phyloP scores from a whole-genome alignment of 306 rosid species.

The Dalbergia oliveri region DNA sequence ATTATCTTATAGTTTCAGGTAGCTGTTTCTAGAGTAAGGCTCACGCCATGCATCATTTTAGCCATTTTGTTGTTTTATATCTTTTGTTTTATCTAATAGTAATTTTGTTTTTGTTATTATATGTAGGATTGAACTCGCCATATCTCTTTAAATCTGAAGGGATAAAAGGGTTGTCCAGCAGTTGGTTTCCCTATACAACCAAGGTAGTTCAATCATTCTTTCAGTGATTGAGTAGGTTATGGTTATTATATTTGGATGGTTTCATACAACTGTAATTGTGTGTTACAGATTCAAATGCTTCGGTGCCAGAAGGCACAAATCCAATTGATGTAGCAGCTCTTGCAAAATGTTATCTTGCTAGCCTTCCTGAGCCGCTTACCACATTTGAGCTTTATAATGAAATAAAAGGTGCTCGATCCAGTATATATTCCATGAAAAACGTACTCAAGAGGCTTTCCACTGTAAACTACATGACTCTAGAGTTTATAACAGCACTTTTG shows the following conservation, averaged over 20 bases:
- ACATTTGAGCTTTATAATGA: constrained; percentile 82
- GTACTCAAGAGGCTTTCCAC: constrained; percentile 81
- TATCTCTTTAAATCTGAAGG: constrained; percentile 81
- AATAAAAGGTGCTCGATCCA: constrained; percentile 80
- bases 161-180: constrained; percentile 83
- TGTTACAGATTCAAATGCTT: constrained; percentile 72
- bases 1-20: constrained; percentile 93
- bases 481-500: constrained; percentile 83
- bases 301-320: constrained; percentile 81
- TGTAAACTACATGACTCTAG: constrained; percentile 94
- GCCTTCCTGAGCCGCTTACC: constrained; percentile 94
- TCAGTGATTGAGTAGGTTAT: constrained; percentile 36
- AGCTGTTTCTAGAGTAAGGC: constrained; percentile 46
- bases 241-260: constrained; percentile 36
- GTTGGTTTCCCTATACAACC: constrained; percentile 85
- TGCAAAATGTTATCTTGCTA: constrained; percentile 85
- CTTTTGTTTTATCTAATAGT: constrained; percentile 34
- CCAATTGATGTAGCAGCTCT: constrained; percentile 91
- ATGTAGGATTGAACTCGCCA: constrained; percentile 79
- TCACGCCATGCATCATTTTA: constrained; percentile 25
- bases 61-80: background rate
- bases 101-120: constrained; percentile 37
- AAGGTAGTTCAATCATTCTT: constrained; percentile 62
- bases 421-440: constrained; percentile 76
- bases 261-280: constrained; percentile 34